Evolutionary conservation across 306 rosid genomes (phyloP), one percentile per base, ranked within the genome.

Genomic region (Cicer arietinum): DNA sequence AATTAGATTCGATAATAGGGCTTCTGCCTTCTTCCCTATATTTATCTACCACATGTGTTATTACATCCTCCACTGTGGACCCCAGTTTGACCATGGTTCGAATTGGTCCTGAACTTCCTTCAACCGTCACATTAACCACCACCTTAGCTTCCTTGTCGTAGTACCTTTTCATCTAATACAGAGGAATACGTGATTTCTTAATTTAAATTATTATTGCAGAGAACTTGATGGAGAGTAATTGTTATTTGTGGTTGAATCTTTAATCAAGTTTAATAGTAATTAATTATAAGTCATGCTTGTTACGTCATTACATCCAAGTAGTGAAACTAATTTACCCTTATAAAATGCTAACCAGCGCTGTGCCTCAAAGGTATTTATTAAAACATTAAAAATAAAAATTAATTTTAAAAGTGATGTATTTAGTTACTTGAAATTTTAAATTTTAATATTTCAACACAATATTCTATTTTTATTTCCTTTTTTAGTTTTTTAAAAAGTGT

Each of bases 101-200:
- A 0, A 94, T 80, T 44, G 97, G 94, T 63, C 97, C 98, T 8
- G 97, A 87, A 76, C 97, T 94, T 69, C 98, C 94, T 75, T 94
- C 98, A 5, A 94, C 95, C 0, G 88, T 87, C 77, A 94, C 96
- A 67, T 83, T 94, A 37, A 94, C 81, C 12, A 94, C 97, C 69
- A 94, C 98, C 83, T 94, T 91, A 6, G 96, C 88, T 69, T 90
- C 96, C 79, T 84, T 89, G 64, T 82, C 86, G 86, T 89, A 88
- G 86, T 87, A 88, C 10, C 78, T 85, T 85, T 78, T 86, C 46
- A 61, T 77, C 74, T 76, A 39, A 60, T 60, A 1, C 1, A 44
- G 1, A 53, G 0, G 17, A 52, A 51, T 6, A 17, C 59, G 40
- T 44, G 44, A 25, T 39, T 64, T 20, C 7, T 10, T 10, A 58